Conservation (phyloP, 2,329 filamentous ascomycete genomes). For the Curvularia spicifera region DNA sequence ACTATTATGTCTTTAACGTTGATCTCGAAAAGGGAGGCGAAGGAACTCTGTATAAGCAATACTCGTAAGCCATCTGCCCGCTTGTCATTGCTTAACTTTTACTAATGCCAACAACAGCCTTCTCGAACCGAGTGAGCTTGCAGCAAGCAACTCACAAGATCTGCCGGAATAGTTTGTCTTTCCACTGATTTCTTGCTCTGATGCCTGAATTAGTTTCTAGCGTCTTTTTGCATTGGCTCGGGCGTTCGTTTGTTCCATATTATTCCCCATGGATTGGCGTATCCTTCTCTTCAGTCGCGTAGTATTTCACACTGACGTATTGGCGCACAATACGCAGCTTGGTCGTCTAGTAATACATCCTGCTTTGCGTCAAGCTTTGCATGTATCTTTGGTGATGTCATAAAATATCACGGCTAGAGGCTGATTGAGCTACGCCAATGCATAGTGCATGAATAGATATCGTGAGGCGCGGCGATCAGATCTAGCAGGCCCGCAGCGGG, state of each 20-base stretch:
- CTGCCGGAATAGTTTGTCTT: conserved; percentile 32
- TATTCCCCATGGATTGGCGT: conserved; percentile 33
- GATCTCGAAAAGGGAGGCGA: conserved; percentile 95
- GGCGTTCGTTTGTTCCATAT: conserved; percentile 33
- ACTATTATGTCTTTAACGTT: conserved; percentile 93
- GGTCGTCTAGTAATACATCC: conserved; percentile 5
- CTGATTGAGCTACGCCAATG: conserved; percentile 5
- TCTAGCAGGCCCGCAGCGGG: conserved; percentile 10
- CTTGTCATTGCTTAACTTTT: not conserved
- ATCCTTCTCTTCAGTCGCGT: conserved; percentile 12
- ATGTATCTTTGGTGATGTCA: conserved; percentile 14
- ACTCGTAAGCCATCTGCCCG: conserved; percentile 72
- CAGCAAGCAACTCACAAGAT: conserved; percentile 40
- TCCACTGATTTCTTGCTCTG: conserved; percentile 11
- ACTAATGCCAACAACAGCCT: conserved; percentile 37
- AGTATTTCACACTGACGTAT: conserved; percentile 1
- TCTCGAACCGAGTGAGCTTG: conserved; percentile 46
- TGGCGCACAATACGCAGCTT: conserved; percentile 6
- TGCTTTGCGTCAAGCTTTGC: not conserved
- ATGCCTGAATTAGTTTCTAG: not conserved
- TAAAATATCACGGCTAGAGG: conserved; percentile 1
- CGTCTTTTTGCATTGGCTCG: conserved; percentile 37
- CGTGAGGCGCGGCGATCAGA: conserved; percentile 18
- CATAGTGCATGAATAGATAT: conserved; percentile 18
- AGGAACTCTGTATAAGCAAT: conserved; percentile 87